A percentile compares a stretch with the other conserved stretches of the same genome.
phyloP scores from a whole-genome alignment of 2,329 filamentous ascomycete species.

The Sarocladiaceae sp. region DNA sequence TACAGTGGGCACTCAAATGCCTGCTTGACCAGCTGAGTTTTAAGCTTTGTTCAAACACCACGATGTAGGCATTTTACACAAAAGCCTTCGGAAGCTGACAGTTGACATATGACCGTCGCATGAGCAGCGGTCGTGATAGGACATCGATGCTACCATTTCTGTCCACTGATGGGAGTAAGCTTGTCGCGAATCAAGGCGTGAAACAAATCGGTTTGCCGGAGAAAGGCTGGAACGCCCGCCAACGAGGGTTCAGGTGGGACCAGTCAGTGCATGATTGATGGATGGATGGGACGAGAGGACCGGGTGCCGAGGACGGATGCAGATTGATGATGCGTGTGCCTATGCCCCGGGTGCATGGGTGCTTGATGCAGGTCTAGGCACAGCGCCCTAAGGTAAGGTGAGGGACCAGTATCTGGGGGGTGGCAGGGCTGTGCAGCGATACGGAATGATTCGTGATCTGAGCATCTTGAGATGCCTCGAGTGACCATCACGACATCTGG shows the following conservation, averaged over 20 bases:
- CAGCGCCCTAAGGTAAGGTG: not conserved
- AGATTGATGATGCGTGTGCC: not conserved
- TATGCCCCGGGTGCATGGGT: not conserved
- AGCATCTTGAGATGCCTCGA: no score
- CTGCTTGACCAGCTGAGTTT: not conserved
- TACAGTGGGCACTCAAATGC: no score
- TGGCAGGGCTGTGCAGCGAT: not conserved
- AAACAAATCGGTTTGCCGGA: not conserved
- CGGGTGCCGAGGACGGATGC: conserved; percentile 1
- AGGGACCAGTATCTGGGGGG: not conserved
- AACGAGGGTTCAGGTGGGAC: not conserved
- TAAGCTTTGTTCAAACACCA: not conserved
- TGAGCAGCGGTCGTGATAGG: no score
- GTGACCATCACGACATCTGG: no score
- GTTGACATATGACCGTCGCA: not conserved
- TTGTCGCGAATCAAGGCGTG: not conserved
- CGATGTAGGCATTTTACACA: no score
- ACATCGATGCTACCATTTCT: no score
- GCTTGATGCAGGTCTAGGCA: conserved; percentile 2
- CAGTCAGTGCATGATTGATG: not conserved
- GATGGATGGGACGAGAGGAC: not conserved
- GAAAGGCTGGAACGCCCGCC: not conserved
- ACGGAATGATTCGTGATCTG: no score
- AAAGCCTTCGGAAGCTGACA: not conserved
- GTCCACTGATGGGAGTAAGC: not conserved